Evolutionary conservation across 116 monocot species (phyloP), one percentile per base, ranked within the genome.

Genomic region (Cymodocea nodosa): DNA sequence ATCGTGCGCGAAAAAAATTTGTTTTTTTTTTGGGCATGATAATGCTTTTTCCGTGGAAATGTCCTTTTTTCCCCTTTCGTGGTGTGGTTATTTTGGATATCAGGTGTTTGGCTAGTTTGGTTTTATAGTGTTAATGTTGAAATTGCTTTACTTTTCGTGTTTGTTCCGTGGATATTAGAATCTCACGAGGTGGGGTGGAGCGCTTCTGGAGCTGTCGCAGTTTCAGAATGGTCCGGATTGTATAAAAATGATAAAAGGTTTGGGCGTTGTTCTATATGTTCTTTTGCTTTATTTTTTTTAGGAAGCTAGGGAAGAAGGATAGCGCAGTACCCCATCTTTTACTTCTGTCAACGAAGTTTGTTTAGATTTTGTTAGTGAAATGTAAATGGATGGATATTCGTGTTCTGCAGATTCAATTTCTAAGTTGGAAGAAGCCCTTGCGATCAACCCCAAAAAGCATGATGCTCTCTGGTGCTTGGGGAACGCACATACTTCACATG

Each of bases 381-480:
- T 44, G 44, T 44, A 7, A 44, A 44, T 16, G 17, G 6, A 2
- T 62, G 35, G 10, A 37, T 57, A 18, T 0, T 16, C 6, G 15
- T 18, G n/a, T 17, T 50, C 14, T 59, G 19, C 56, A 88, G 93
- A 83, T 63, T 76, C 84, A 48, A 68, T 78, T 59, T 72, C 79
- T 13, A 90, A 81, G 72, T 64, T 95, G 79, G 94, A 95, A 73
- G 84, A 95, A 59, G 90, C 94, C 12, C 62, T 95, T 62, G 77
- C 68, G 48, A 58, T 90, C 37, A 78, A 79, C 73, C 94, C 94
- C 14, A 77, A 39, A 15, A 90, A 85, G 71, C 78, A 82, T 30
- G 90, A 95, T 57, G 61, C 94, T 2, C 76, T 94, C 0, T 90
- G 94, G 94, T 95, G 85, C 68, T 73, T 95, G 69, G 94, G 94